phyloP scores from a whole-genome alignment of 192 early-diverging fungal species.

The Rhizophagus clarus region DNA sequence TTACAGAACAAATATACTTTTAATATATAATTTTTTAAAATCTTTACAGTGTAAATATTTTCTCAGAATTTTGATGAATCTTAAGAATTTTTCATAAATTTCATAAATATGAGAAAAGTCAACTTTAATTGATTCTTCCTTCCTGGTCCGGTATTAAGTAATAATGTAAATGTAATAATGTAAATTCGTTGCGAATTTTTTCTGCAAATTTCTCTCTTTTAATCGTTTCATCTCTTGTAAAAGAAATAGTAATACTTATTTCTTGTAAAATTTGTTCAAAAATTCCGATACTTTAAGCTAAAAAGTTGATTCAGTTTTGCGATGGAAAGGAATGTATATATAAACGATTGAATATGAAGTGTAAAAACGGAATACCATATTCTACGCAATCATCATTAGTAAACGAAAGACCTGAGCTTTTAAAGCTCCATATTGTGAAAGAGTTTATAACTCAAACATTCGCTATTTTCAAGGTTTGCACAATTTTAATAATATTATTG shows the following conservation, averaged over 20 bases:
- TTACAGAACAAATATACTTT: slow-evolving; percentile 18
- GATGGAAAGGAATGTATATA: slow-evolving; percentile 55
- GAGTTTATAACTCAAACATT: slow-evolving; percentile 42
- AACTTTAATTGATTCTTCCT: slow-evolving; percentile 31
- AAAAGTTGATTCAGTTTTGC: slow-evolving; percentile 38
- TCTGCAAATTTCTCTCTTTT: slow-evolving; percentile 37
- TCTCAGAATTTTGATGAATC: slow-evolving; percentile 34
- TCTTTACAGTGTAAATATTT: slow-evolving; percentile 41
- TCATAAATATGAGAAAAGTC: slow-evolving; percentile 6
- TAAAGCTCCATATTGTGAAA: slow-evolving; percentile 31
- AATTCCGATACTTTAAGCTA: slow-evolving; percentile 54
- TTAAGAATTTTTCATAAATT: background rate
- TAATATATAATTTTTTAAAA: slow-evolving; percentile 46
- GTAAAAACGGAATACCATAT: slow-evolving; percentile 42
- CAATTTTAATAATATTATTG: too few relatives aligned
- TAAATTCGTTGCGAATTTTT: slow-evolving; percentile 38
- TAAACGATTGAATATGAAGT: slow-evolving; percentile 47
- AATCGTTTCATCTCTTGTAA: slow-evolving; percentile 23
- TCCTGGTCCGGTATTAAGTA: slow-evolving; percentile 36
- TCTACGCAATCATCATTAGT: slow-evolving; percentile 28
- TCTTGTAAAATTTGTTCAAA: slow-evolving; percentile 49
- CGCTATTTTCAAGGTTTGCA: too few relatives aligned
- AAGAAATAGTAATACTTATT: slow-evolving; percentile 37
- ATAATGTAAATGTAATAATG: too few relatives aligned
- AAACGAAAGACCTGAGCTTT: slow-evolving; percentile 34